Conservation (phyloP, 805 yeast species). For the Phaffomyces opuntiae region DNA sequence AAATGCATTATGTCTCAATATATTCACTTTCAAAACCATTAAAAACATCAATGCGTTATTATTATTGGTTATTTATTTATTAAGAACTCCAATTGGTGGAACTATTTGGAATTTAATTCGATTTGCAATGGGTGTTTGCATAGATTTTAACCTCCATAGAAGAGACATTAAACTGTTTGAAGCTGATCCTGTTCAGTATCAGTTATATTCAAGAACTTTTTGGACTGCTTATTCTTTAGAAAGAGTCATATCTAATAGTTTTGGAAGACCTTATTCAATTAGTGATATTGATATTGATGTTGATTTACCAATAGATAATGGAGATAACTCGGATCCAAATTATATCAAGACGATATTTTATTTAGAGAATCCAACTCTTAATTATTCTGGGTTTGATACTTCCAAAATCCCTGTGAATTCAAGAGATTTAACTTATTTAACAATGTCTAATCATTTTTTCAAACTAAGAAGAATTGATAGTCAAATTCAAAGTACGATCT, state of each 20-base stretch:
- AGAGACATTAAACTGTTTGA: constrained; percentile 1
- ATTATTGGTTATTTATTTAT: not conserved
- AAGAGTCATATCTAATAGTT: constrained; percentile 3
- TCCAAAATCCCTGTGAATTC: not conserved
- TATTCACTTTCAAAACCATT: not conserved
- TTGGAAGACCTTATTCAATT: constrained; percentile 2
- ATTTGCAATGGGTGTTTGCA: not conserved
- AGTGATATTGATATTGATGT: constrained; percentile 3
- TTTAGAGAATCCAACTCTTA: not conserved
- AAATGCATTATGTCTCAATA: not conserved
- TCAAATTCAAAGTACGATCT: constrained; percentile 1
- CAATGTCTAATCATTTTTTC: constrained; percentile 1
- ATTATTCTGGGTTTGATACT: not conserved
- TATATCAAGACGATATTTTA: not conserved
- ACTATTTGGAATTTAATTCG: constrained; percentile 1
- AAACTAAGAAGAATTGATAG: constrained; percentile 1
- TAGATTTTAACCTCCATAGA: constrained; percentile 3
- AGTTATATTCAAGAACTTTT: constrained; percentile 1
- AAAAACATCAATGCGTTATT: not conserved
- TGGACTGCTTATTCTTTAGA: constrained; percentile 3
- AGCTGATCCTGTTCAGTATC: not conserved
- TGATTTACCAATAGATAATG: constrained; percentile 1
- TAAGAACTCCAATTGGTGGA: not conserved
- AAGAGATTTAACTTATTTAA: not conserved
- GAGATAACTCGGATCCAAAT: not conserved